phyloP scores from a whole-genome alignment of 495 filamentous ascomycete species.

The Penicillium maclennaniae region DNA sequence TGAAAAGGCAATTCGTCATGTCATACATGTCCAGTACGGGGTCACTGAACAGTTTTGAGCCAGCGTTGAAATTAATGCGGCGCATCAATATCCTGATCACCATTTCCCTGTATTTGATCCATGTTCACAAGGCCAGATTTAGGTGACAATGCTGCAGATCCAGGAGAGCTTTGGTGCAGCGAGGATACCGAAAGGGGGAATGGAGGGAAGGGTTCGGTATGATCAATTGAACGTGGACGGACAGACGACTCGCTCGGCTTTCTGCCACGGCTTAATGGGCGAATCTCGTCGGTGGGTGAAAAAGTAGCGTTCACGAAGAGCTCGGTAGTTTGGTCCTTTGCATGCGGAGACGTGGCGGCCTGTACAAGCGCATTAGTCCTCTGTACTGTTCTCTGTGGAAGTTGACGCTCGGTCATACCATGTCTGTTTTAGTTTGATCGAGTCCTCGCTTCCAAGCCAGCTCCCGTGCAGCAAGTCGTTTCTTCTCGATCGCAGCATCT shows the following conservation, averaged over 20 bases:
- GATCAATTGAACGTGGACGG: conserved; percentile 18
- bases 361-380: conserved; percentile 12
- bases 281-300: conserved; percentile 10
- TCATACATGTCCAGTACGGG: conserved; percentile 23
- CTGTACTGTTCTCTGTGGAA: not conserved
- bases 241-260: conserved; percentile 16
- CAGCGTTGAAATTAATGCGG: not conserved
- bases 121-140: conserved; percentile 8
- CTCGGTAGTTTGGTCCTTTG: conserved; percentile 7
- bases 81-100: not conserved
- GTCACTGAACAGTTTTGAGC: not conserved
- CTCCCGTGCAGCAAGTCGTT: conserved; percentile 65
- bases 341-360: conserved; percentile 6
- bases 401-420: conserved; percentile 4
- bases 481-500: conserved; percentile 63
- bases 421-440: conserved; percentile 12
- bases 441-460: conserved; percentile 71
- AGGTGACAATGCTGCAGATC: conserved; percentile 5
- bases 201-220: conserved; percentile 38
- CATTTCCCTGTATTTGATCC: not conserved
- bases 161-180: conserved; percentile 1
- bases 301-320: conserved; percentile 9
- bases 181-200: conserved; percentile 17
- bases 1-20: conserved; percentile 27
- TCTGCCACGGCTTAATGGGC: conserved; percentile 1